Base-by-base conservation (phyloP, 768 basidiomycete species). In the Lactarius akahatsu region DNA sequence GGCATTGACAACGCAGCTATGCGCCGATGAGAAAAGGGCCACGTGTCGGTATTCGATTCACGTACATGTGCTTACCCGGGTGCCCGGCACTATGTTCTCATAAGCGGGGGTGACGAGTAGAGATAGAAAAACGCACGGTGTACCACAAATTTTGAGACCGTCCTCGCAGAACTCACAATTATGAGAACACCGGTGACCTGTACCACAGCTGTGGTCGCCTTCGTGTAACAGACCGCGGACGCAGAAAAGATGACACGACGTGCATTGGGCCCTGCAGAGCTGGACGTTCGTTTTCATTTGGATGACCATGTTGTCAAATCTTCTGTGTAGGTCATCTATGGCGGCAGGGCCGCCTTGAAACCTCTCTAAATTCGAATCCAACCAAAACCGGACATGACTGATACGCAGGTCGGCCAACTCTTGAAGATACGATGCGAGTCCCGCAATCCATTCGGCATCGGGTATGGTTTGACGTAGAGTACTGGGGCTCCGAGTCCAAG, bases 61-160 rank as follows among this genome's bases (percentile, higher is more conserved):
- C 81, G 57, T 71, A 86, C 86, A 85, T 78, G 66, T 87, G 86
- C 9, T 75, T 76, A 15, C 83, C 84, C 32, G 79, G 72, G 62
- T 87, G 86, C 0, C 86, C 86, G 32, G 85, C 85, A 23, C 85
- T 86, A 65, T 26, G 5, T n/a, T 4, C 1, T 28, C 15, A 20
- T 5, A 52, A 64, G 38, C 9, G 34, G 34, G 32, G 34, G 34
- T 34, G 34, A 10, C 9, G 34, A 34, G 34, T 9, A 34, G 9
- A 34, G 34, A 34, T 34, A 6, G 2, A 8, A n/a, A 16, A 7
- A 77, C 84, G 55, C 70, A 86, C 85, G 76, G 76, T 69, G 82
- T 77, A 15, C 80, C 78, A 72, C 86, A 87, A 1, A 68, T 23
- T 57, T 73, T 76, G n/a, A 23, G n/a, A 13, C 60, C 72, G 60